phyloP scores from a whole-genome alignment of 192 early-diverging fungal genomes.

The Linnemannia schmuckeri region DNA sequence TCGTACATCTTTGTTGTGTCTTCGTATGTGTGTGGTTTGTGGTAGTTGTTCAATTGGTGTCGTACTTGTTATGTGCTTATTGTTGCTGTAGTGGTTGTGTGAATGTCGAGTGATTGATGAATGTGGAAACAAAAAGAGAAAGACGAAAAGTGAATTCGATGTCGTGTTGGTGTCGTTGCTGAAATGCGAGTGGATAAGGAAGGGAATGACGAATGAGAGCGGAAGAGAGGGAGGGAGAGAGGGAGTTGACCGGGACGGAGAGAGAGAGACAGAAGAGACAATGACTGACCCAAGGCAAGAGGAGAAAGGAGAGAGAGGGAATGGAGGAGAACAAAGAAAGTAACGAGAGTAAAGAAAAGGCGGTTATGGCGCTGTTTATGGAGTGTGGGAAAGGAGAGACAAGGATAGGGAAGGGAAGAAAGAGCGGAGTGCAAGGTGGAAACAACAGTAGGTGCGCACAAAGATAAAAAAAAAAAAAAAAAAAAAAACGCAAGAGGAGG shows the following conservation, averaged over 20 bases:
- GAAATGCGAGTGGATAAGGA: background rate
- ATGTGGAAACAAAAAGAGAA: background rate
- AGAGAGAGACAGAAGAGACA: background rate
- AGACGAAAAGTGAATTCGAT: background rate
- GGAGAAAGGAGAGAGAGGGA: background rate
- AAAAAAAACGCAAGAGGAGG: background rate
- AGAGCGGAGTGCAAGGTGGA: background rate
- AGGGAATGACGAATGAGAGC: constrained; percentile 1
- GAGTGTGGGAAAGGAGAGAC: too few relatives aligned
- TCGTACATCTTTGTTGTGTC: constrained; percentile 34
- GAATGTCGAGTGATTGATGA: background rate
- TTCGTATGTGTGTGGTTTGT: background rate
- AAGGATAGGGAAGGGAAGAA: background rate
- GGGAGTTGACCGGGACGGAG: background rate
- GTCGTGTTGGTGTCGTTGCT: too few relatives aligned
- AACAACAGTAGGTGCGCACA: too few relatives aligned
- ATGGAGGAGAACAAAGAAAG: background rate
- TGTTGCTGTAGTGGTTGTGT: background rate
- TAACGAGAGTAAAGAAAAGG: background rate
- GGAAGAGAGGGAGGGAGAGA: background rate
- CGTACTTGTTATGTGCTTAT: too few relatives aligned
- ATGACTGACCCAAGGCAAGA: background rate
- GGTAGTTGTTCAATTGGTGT: too few relatives aligned
- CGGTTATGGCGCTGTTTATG: too few relatives aligned
- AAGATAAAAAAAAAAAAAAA: background rate